phyloP scores from a whole-genome alignment of 306 rosid species.

The Castanospermum australe region DNA sequence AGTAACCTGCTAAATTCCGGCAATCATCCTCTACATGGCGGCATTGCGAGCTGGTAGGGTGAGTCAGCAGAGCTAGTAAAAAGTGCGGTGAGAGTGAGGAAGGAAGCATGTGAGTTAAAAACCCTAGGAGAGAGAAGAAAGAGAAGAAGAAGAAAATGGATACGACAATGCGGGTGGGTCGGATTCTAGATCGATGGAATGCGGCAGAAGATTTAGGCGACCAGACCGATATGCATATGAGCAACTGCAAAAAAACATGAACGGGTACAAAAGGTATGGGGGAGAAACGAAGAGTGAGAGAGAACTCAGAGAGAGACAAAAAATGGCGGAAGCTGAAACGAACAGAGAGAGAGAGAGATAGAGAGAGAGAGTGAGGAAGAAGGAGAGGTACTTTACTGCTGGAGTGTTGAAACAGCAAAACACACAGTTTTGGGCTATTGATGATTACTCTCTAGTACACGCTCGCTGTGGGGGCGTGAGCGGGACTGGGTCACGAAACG shows the following conservation, averaged over 20 bases:
- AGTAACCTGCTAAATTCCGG: constrained; percentile 12
- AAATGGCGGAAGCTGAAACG: background rate
- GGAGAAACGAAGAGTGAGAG: background rate
- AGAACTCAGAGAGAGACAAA: background rate
- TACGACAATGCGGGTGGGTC: constrained; percentile 35
- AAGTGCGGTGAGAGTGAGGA: background rate
- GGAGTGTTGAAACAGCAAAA: constrained; percentile 30
- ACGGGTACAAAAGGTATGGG: background rate
- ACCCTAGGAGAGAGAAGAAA: constrained; percentile 56
- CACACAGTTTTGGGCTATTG: constrained; percentile 27
- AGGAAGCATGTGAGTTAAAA: constrained; percentile 24
- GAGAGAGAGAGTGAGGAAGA: background rate
- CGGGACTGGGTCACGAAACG: background rate
- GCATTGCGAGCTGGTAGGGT: constrained; percentile 17
- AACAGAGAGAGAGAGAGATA: background rate
- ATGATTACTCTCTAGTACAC: constrained; percentile 34
- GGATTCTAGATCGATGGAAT: constrained; percentile 66
- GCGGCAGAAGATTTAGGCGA: constrained; percentile 48
- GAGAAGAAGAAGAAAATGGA: background rate
- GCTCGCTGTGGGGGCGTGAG: constrained; percentile 26
- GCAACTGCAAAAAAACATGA: background rate
- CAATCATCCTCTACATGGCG: constrained; percentile 19
- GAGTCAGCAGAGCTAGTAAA: constrained; percentile 28
- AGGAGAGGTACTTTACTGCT: constrained; percentile 45
- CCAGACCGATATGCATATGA: background rate